phyloP scores from a whole-genome alignment of 192 early-diverging fungal species.

The Coemansia sp. region DNA sequence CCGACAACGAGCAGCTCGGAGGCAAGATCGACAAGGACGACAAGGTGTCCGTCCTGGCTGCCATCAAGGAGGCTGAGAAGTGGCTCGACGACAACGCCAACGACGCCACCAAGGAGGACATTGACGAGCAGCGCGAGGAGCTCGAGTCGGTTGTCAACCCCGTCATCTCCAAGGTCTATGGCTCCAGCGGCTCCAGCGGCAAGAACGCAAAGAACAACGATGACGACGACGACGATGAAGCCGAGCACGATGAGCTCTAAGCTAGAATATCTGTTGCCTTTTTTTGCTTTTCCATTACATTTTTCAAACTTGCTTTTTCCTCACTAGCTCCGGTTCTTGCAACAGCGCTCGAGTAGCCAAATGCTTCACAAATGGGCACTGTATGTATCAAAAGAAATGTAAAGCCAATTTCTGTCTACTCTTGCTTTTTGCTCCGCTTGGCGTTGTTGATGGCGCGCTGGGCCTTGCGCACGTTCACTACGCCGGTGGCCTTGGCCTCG shows the following conservation, averaged over 20 bases:
- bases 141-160: constrained; percentile 93
- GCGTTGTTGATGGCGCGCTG: constrained; percentile 47
- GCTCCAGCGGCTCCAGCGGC: constrained; percentile 54
- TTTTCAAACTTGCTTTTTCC: neutral
- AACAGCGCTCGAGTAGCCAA: no score
- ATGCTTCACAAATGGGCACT: no score
- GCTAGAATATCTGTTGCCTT: neutral
- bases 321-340: no score
- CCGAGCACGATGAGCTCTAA: constrained; percentile 57
- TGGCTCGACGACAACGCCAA: constrained; percentile 84
- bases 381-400: neutral
- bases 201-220: constrained; percentile 58
- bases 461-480: constrained; percentile 53
- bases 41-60: constrained; percentile 83
- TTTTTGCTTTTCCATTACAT: neutral
- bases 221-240: constrained; percentile 43
- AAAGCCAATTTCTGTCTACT: neutral
- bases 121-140: constrained; percentile 94
- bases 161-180: constrained; percentile 90
- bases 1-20: constrained; percentile 80
- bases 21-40: constrained; percentile 84
- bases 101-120: constrained; percentile 92
- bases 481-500: constrained; percentile 27
- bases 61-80: constrained; percentile 71
- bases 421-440: constrained; percentile 35